Evolutionary conservation across 2,329 filamentous ascomycete species (phyloP), one percentile per base, ranked within the genome.

Genomic region (Bipolaris sorokiniana): DNA sequence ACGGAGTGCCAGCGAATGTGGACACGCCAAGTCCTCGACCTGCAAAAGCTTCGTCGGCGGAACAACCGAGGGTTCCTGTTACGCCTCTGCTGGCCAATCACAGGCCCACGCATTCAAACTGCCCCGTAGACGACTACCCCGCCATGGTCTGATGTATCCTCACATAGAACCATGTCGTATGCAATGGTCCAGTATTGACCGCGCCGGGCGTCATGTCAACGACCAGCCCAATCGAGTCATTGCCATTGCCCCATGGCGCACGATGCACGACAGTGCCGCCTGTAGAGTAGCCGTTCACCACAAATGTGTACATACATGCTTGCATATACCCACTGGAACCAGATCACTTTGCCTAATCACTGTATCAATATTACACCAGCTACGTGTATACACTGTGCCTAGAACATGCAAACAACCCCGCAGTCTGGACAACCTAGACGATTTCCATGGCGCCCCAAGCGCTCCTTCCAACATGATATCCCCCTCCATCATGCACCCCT

Each of bases 1-100:
- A 48, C 45, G 36, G 82, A 65, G 84, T 83, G 80, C 83, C 83
- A 46, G 63, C 42, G 31, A 16, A 34, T 28, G 22, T 38, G 38
- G 7, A n/a, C 26, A 18, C 37, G 66, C 65, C 65, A 69, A 68
- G 64, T 33, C 26, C n/a, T 64, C 59, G 55, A 62, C 59, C 33
- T 23, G 45, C 54, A 53, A 51, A 51, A 59, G 58, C 59, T 51
- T 52, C 40, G 54, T 51, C 40, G 55, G 51, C 50, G 58, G 53
- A 59, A 26, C 15, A 46, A 36, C 45, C 26, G 44, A 58, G 57
- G 55, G 51, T 55, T 49, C 54, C 42, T 48, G 54, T 59, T 63
- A 51, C 52, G 50, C 42, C 20, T 44, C 20, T 52, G 48, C 34
- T 20, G 41, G 41, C 63, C 63, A 64, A 65, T 65, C 38, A 46